Evolutionary conservation across 1,284 basidiomycete species (phyloP), one percentile per base, ranked within the genome.

Genomic region (Ustilago crameri): DNA sequence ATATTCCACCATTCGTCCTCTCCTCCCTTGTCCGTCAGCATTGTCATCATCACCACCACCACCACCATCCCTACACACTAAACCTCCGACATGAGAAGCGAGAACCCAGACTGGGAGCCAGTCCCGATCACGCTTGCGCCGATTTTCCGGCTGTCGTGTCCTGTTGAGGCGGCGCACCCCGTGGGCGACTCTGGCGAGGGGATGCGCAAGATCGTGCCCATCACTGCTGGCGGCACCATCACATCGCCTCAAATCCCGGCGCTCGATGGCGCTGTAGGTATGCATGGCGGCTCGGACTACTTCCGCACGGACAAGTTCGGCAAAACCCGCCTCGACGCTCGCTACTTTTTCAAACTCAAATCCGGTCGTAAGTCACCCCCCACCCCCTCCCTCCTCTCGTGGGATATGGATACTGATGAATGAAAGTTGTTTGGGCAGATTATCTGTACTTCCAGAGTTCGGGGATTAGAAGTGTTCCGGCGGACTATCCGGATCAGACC

Each of bases 131-230:
- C n/a, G 5, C 57, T 70, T 17, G 32, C 34, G 15, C 62, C 53
- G 4, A 54, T 65, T 24, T 70, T 70, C 23, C 20, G 17, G 0
- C 45, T 70, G 15, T 44, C 47, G 5, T 70, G 61, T 14, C 46
- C 56, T 10, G 61, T 70, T 26, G 50, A 51, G 5, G 7, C 27
- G 0, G n/a, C 67, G 2, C 44, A 57, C 17, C n/a, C 32, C 14
- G 34, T 70, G 7, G 67, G 67, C 14, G 57, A 65, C 22, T 61
- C 50, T 0, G 62, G 67, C 18, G 62, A 70, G 46, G 62, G 67
- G 4, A 1, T 65, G 8, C 61, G 67, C 41, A 64, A 65, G 30
- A 61, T 70, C 35, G 67, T 65, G 4, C 62, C 67, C 30, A 69
- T 69, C 52, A 23, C 45, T 7, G 22, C 51, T 7, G 49, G 55